Evolutionary conservation across 2,329 filamentous ascomycete species (phyloP), one percentile per base, ranked within the genome.

Genomic region (Arthroderma sp.): DNA sequence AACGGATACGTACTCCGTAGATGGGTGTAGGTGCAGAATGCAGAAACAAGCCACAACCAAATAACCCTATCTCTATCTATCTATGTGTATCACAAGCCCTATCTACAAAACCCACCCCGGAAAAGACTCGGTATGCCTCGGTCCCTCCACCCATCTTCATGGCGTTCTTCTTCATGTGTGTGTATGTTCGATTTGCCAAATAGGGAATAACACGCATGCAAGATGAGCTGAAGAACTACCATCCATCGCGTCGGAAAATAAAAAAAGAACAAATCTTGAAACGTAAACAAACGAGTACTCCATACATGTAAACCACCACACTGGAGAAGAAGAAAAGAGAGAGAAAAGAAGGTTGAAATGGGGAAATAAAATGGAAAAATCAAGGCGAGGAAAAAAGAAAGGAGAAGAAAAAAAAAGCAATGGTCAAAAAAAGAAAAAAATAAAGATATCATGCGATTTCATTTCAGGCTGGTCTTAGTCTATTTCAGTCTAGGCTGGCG

Each of bases 391-490:
- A 42, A 32, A 42, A 42, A 45, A 42, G 29, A 11, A 36, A 46
- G 30, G 30, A 29, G 10, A 41, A 29, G 34, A 38, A 47, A 29
- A 44, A 48, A 42, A 30, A 11, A 45, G 36, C 29, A 45, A 34
- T 31, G 42, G 29, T 38, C 44, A 22, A 46, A 38, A 40, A 43
- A 39, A 40, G 29, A 47, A 42, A 38, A 29, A 15, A 31, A 32
- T 27, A 42, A 38, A 31, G 31, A 11, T n/a, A 48, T 40, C 38
- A 47, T 47, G 45, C 40, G 38, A 40, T 32, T 32, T 29, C n/a
- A 28, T 31, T 22, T 22, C 15, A 22, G 15, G 15, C 15, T 22
- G 15, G 15, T 22, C 15, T 22, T 22, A 22, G 15, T 22, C 15
- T 22, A 22, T 22, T 22, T 22, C 15, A 22, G 15, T 22, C 15